Conservation (phyloP, 345 rosid genomes). For the Syzygium aromaticum region DNA sequence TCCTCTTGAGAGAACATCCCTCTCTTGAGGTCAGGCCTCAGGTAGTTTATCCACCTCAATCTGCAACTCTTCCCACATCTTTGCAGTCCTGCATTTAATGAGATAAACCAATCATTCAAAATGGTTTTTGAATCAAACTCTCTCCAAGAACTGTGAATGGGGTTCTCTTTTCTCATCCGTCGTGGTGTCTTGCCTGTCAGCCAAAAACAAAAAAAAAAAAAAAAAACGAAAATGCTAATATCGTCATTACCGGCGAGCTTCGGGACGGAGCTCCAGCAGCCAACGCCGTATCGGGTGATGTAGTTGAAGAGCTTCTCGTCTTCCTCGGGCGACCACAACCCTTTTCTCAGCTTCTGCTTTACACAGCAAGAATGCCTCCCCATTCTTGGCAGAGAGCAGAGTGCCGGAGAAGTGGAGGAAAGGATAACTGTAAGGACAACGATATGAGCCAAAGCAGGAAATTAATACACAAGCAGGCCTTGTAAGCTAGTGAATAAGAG, state of each 20-base stretch:
- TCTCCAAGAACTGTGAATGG: background rate
- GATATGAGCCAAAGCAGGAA: background rate
- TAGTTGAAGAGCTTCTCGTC: conserved; percentile 56
- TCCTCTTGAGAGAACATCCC: conserved; percentile 40
- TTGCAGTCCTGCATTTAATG: conserved; percentile 33
- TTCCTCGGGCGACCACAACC: conserved; percentile 74
- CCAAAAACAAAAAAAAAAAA: background rate
- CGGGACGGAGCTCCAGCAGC: conserved; percentile 78
- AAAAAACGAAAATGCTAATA: background rate
- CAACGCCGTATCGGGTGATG: conserved; percentile 50
- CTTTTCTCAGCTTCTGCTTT: conserved; percentile 59
- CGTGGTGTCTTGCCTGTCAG: background rate
- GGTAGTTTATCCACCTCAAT: conserved; percentile 84
- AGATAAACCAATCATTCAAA: background rate
- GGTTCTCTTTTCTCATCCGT: background rate
- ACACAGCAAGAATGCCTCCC: conserved; percentile 52
- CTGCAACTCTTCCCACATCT: conserved; percentile 93
- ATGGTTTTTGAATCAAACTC: background rate
- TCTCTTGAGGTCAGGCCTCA: conserved; percentile 88
- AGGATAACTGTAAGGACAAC: background rate
- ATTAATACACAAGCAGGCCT: background rate
- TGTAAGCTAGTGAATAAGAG: background rate
- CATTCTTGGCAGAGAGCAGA: conserved; percentile 8
- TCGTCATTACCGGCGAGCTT: conserved; percentile 40
- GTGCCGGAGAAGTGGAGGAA: background rate